phyloP scores from a whole-genome alignment of 768 basidiomycete genomes.

The Lyophyllum atratum region DNA sequence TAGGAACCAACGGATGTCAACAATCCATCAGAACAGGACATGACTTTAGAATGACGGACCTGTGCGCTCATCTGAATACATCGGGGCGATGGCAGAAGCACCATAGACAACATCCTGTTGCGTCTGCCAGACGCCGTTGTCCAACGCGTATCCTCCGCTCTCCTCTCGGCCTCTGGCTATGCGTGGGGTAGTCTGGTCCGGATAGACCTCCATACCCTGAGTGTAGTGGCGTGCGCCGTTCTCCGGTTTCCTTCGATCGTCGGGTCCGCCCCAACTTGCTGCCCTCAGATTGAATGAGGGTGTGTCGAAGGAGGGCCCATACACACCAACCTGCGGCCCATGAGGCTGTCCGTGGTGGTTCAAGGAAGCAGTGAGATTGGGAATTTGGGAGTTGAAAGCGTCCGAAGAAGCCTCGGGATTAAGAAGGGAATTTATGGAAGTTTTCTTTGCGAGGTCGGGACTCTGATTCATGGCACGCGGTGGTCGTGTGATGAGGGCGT shows the following conservation, averaged over 20 bases:
- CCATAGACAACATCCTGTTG: conserved; percentile 40
- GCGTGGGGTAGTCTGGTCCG: conserved; percentile 32
- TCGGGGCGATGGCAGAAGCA: conserved; percentile 43
- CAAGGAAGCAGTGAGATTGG: conserved; percentile 20
- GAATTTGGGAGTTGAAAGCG: conserved; percentile 21
- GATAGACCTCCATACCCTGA: conserved; percentile 20
- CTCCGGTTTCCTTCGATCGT: conserved; percentile 27
- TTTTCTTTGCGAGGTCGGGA: conserved; percentile 40
- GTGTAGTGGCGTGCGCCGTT: conserved; percentile 18
- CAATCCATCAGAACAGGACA: conserved; percentile 8
- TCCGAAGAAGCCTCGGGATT: conserved; percentile 39
- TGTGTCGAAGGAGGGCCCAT: conserved; percentile 25
- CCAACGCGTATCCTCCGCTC: conserved; percentile 19
- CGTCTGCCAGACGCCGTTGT: conserved; percentile 32
- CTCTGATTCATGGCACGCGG: conserved; percentile 6
- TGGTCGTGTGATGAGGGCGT: background rate
- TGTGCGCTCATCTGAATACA: conserved; percentile 61
- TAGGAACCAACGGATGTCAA: conserved; percentile 19
- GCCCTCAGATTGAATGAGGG: conserved; percentile 58
- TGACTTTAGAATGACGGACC: conserved; percentile 36
- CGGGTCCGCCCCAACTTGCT: conserved; percentile 51
- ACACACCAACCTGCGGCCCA: conserved; percentile 19
- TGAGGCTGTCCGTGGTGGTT: conserved; percentile 25
- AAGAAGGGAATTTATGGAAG: conserved; percentile 42
- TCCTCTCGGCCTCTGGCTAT: conserved; percentile 33